Base-by-base conservation (phyloP, 2,329 filamentous ascomycete species). In the Claviceps sp. region DNA sequence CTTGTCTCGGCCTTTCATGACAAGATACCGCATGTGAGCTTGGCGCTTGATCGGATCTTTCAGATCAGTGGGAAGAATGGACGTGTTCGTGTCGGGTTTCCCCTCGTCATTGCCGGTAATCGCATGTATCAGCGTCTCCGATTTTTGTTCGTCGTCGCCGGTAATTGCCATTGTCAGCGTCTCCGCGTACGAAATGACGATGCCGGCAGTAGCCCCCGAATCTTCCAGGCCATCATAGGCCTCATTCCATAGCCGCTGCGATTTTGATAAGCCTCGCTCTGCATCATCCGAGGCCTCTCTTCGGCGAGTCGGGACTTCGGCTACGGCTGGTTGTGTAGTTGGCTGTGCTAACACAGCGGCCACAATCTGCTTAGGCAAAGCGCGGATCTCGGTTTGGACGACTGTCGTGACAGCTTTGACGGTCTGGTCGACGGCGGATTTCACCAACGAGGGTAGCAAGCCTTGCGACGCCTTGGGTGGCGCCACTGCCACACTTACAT, bases 11-110 rank as follows among this genome's bases (percentile, higher is more conserved):
- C 53, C 53, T 24, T 51, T 53, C 37, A 48, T 47, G 18, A 55
- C 53, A 13, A 55, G 51, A n/a, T 51, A 37, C 18, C 53, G 37
- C 53, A 55, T 55, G 37, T 55, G 53, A n/a, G 53, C 48, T 45
- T 55, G 51, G 24, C 53, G 53, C 16, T 55, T 55, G 11, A 51
- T 41, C 13, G 53, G 51, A 50, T 55, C 53, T 26, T 42, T 53
- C 40, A 55, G 37, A 26, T 55, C 51, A 30, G 46, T 45, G 22
- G 48, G 45, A 37, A 55, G n/a, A 20, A 22, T 44, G 34, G 48
- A 48, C 37, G 40, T 44, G 18, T 24, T 30, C 5, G 22, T 24
- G 13, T 13, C 42, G 5, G 38, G 37, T 13, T 41, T 44, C 45
- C 48, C 40, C 14, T 16, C 48, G 30, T 53, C 48, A 8, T 52